A percentile compares a stretch with the other conserved stretches of the same genome.
Conservation (phyloP, 2,329 filamentous ascomycete genomes). For the Simplicillium sp. region DNA sequence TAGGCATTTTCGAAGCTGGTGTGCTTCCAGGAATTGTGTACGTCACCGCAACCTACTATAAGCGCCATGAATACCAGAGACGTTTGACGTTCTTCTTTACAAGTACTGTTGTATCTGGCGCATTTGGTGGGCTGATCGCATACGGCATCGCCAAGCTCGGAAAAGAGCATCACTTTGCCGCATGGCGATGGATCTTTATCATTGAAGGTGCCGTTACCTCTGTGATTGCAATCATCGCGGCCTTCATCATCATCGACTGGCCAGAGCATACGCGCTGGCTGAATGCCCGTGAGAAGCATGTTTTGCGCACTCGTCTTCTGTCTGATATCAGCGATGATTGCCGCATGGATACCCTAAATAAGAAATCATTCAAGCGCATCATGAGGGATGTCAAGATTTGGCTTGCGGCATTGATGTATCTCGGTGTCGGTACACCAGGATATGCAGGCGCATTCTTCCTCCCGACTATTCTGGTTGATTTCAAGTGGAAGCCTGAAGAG, state of each 20-base stretch:
- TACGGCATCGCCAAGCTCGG: slow-evolving; percentile 35
- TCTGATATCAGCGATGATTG: slow-evolving; percentile 30
- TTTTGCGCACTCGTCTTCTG: slow-evolving; percentile 30
- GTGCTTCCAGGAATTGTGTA: slow-evolving; percentile 28
- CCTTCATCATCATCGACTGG: slow-evolving; percentile 15
- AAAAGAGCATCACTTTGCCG: slow-evolving; percentile 27
- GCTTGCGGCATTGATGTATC: slow-evolving; percentile 23
- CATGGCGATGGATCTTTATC: slow-evolving; percentile 36
- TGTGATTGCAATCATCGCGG: slow-evolving; percentile 11
- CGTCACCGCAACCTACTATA: slow-evolving; percentile 39
- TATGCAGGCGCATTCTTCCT: slow-evolving; percentile 30
- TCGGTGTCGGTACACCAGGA: slow-evolving; percentile 33
- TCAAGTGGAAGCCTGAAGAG: slow-evolving; percentile 21
- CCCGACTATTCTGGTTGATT: slow-evolving; percentile 25
- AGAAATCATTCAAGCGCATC: slow-evolving; percentile 33
- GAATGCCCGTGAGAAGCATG: slow-evolving; percentile 29
- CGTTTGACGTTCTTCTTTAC: slow-evolving; percentile 34
- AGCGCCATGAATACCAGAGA: slow-evolving; percentile 36
- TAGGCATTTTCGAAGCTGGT: slow-evolving; percentile 29
- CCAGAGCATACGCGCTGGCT: slow-evolving; percentile 28
- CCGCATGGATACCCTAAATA: slow-evolving; percentile 43
- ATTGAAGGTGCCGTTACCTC: slow-evolving; percentile 20
- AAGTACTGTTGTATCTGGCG: slow-evolving; percentile 29
- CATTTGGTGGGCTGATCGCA: slow-evolving; percentile 36
- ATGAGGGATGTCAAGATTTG: slow-evolving; percentile 37